phyloP scores from a whole-genome alignment of 306 rosid genomes.

The Arachis stenosperma region DNA sequence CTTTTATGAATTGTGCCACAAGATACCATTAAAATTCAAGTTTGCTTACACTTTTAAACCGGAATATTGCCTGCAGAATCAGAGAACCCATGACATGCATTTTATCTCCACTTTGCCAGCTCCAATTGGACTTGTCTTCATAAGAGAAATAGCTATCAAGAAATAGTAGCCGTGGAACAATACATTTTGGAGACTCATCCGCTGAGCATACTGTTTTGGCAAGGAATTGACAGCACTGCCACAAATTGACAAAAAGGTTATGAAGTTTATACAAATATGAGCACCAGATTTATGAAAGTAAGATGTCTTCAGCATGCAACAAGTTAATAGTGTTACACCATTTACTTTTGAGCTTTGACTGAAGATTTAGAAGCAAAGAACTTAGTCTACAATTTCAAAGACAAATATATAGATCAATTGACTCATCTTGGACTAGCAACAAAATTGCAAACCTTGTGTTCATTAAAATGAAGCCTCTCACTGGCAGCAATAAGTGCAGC shows the following conservation, averaged over 20 bases:
- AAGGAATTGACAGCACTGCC: conserved; percentile 84
- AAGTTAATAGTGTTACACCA: background rate
- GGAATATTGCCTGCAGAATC: conserved; percentile 76
- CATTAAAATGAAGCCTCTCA: conserved; percentile 77
- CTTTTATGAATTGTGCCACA: conserved; percentile 14
- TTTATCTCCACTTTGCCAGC: conserved; percentile 63
- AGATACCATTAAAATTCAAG: conserved; percentile 30
- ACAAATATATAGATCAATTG: conserved; percentile 6
- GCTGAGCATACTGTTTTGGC: conserved; percentile 62
- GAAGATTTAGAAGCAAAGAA: background rate
- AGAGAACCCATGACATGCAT: conserved; percentile 82
- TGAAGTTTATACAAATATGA: conserved; percentile 33
- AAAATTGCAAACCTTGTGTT: conserved; percentile 61
- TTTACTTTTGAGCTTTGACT: conserved; percentile 26
- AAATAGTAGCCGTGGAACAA: conserved; percentile 84
- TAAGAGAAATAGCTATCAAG: conserved; percentile 72
- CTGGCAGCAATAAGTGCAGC: conserved; percentile 81
- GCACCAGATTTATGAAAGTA: conserved; percentile 36
- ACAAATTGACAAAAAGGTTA: conserved; percentile 36
- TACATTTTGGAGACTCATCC: conserved; percentile 60
- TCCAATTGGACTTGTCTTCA: conserved; percentile 77
- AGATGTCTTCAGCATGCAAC: conserved; percentile 21
- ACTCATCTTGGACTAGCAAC: conserved; percentile 39
- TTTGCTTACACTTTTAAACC: conserved; percentile 47
- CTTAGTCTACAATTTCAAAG: conserved; percentile 23